Evolutionary conservation across 2,329 filamentous ascomycete genomes (phyloP).

Genomic region (Tolypocladium ophioglossoides): DNA sequence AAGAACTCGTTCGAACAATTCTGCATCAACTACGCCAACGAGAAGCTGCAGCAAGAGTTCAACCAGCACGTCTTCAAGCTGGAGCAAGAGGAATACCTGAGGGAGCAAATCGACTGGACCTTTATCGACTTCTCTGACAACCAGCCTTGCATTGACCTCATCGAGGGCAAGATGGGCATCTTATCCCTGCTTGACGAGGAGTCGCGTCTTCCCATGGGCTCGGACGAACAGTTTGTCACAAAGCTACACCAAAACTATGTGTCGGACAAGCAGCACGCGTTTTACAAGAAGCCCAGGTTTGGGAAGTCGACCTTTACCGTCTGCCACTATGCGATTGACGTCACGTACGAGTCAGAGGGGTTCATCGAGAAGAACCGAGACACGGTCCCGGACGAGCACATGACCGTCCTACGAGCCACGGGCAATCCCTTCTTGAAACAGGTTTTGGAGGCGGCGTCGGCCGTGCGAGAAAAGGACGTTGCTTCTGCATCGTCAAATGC

Average conservation of each 20-base stretch:
- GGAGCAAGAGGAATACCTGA: constrained; percentile 94
- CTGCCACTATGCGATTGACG: constrained; percentile 95
- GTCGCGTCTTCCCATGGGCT: constrained; percentile 91
- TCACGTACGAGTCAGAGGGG: constrained; percentile 96
- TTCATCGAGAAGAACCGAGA: constrained; percentile 99
- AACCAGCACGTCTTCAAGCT: constrained; percentile 99
- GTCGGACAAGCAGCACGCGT: constrained; percentile 83
- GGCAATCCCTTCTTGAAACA: constrained; percentile 76
- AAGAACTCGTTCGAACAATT: constrained; percentile 99
- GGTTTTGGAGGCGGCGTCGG: constrained; percentile 75
- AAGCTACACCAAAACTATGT: constrained; percentile 94
- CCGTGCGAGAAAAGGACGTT: constrained; percentile 81
- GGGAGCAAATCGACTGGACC: constrained; percentile 96
- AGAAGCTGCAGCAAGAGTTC: constrained; percentile 98
- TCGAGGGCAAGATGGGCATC: constrained; percentile 93
- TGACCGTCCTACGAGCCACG: constrained; percentile 80
- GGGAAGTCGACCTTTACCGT: constrained; percentile 97
- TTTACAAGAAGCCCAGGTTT: constrained; percentile 97
- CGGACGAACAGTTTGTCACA: constrained; percentile 91
- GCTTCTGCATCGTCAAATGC: constrained; percentile 54
- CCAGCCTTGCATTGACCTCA: constrained; percentile 96
- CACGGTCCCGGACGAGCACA: constrained; percentile 95
- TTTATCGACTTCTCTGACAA: constrained; percentile 99
- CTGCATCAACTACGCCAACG: constrained; percentile 99
- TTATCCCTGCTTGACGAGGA: constrained; percentile 91